Percentiles rank a stretch among this genome's conserved stretches.
phyloP scores from a whole-genome alignment of 177 flowering plant species.

The Telopea speciosissima region DNA sequence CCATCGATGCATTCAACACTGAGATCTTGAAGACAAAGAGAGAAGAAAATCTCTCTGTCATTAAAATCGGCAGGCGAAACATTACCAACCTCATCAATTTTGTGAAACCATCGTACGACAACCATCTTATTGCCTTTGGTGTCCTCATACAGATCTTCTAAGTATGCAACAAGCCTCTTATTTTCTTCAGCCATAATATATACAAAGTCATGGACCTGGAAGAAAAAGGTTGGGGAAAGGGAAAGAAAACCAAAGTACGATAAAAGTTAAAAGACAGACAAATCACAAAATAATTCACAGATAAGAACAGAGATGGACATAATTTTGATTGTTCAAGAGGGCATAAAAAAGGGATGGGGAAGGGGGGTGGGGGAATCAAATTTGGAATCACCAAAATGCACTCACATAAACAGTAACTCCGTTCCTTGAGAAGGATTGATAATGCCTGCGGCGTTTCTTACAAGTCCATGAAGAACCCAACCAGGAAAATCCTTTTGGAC shows the following conservation, averaged over 20 bases:
- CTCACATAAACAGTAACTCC: conserved; percentile 72
- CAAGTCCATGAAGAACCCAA: conserved; percentile 63
- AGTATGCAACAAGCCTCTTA: conserved; percentile 69
- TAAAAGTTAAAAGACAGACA: neutral
- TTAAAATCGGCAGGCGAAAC: conserved; percentile 59
- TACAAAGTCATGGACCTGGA: conserved; percentile 72
- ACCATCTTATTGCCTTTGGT: conserved; percentile 75
- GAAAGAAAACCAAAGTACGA: neutral
- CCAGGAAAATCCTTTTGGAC: conserved; percentile 47
- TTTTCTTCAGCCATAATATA: conserved; percentile 74
- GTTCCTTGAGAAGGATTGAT: conserved; percentile 54
- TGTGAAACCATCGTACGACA: conserved; percentile 96
- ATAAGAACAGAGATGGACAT: neutral
- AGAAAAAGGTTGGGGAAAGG: neutral
- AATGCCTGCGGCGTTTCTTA: conserved; percentile 60
- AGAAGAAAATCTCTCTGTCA: conserved; percentile 93
- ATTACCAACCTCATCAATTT: conserved; percentile 84
- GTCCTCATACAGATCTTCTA: conserved; percentile 89
- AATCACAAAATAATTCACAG: neutral
- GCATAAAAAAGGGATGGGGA: no score
- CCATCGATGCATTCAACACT: conserved; percentile 95
- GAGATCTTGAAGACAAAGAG: conserved; percentile 95
- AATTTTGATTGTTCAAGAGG: neutral
- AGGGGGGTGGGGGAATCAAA: no score
- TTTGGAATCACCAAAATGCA: neutral